phyloP scores from a whole-genome alignment of 2,329 filamentous ascomycete genomes.

The Colletotrichum sp. region DNA sequence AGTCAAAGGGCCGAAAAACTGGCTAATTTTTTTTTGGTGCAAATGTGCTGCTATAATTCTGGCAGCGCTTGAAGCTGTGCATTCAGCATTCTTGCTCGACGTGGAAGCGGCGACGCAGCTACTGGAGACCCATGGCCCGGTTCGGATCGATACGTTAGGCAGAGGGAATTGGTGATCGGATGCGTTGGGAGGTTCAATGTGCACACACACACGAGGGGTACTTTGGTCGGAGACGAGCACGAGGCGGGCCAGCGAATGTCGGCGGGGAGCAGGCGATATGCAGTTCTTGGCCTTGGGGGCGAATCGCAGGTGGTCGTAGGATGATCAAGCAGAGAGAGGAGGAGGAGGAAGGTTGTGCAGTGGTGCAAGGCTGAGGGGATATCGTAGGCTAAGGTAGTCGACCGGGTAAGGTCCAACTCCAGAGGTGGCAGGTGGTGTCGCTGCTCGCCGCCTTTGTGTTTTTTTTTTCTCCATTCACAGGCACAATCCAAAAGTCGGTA shows the following conservation, averaged over 20 bases:
- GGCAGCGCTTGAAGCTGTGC: conserved; percentile 42
- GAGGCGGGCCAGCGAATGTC: not conserved
- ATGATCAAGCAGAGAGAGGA: not conserved
- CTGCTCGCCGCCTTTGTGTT: conserved; percentile 1
- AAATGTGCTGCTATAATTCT: conserved; percentile 46
- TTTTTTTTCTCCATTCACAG: conserved; percentile 1
- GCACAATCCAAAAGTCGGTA: conserved; percentile 43
- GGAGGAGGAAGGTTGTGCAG: not conserved
- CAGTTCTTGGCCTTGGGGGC: not conserved
- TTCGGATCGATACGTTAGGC: conserved; percentile 23
- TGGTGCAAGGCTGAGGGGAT: conserved; percentile 22
- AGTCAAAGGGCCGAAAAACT: conserved; percentile 10
- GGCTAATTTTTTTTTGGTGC: conserved; percentile 2
- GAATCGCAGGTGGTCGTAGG: not conserved
- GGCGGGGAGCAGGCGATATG: not conserved
- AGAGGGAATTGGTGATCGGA: not conserved
- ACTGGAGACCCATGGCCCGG: conserved; percentile 46
- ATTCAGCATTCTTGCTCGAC: conserved; percentile 45
- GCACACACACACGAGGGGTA: conserved; percentile 19
- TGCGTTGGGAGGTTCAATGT: conserved; percentile 3
- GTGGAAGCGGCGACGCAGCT: conserved; percentile 38
- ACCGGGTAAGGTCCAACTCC: not conserved
- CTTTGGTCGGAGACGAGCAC: conserved; percentile 18
- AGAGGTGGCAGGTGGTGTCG: conserved; percentile 40
- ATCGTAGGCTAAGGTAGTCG: not conserved